Conservation (phyloP, 2,329 filamentous ascomycete genomes). For the Ophiocordyceps robertsii region DNA sequence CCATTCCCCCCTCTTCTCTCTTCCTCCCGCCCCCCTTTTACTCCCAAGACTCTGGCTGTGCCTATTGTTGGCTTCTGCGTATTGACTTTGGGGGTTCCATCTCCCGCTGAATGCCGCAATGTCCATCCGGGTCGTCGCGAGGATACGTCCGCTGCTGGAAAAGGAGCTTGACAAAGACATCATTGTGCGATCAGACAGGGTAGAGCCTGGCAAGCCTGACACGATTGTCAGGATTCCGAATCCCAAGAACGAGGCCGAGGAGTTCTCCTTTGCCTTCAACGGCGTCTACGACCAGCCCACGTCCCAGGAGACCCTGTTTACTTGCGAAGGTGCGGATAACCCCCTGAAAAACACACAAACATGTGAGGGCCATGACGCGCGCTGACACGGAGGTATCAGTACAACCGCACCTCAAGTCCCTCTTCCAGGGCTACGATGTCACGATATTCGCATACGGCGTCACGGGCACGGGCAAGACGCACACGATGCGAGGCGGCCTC, state of each 20-base stretch:
- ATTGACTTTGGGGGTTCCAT: too few species aligned
- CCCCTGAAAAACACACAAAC: not conserved
- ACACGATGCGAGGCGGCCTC: slow-evolving; percentile 89
- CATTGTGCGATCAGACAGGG: slow-evolving; percentile 59
- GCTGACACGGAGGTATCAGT: slow-evolving; percentile 39
- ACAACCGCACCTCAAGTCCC: slow-evolving; percentile 74
- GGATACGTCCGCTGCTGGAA: slow-evolving; percentile 77
- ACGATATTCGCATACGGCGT: slow-evolving; percentile 90
- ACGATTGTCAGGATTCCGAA: slow-evolving; percentile 79
- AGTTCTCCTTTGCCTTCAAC: slow-evolving; percentile 92
- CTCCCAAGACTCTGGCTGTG: not conserved
- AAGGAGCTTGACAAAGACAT: slow-evolving; percentile 78
- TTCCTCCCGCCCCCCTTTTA: not conserved
- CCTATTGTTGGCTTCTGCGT: too few species aligned
- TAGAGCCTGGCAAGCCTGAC: slow-evolving; percentile 45
- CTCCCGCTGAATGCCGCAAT: slow-evolving; percentile 19
- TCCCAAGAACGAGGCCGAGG: slow-evolving; percentile 81
- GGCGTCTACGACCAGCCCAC: slow-evolving; percentile 73
- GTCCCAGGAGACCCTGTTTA: slow-evolving; percentile 78
- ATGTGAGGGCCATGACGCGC: not conserved
- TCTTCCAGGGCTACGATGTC: slow-evolving; percentile 80
- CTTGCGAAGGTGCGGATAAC: slow-evolving; percentile 58
- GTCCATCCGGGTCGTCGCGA: slow-evolving; percentile 75
- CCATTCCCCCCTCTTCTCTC: too few species aligned
- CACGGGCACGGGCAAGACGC: slow-evolving; percentile 87